Conservation (phyloP, 139 green algal species). For the Chlamydomonas applanata region DNA sequence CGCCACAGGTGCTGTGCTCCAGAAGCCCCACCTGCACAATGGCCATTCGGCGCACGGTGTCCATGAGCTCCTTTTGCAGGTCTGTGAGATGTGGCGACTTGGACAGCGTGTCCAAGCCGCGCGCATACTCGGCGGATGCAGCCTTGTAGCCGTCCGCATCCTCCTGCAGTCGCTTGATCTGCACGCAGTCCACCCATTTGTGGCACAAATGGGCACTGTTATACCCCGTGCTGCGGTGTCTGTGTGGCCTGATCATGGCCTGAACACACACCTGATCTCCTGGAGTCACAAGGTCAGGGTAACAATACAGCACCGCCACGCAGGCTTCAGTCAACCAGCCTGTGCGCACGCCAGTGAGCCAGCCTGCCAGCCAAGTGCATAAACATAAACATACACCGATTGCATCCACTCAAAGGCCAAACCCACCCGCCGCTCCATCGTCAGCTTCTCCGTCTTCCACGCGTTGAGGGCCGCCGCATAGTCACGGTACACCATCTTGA, state of each 20-base stretch:
- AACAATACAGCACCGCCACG: too few relatives aligned
- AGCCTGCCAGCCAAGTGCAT: not conserved
- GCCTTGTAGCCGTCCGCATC: constrained; percentile 42
- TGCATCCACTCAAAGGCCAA: not conserved
- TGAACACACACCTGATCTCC: too few relatives aligned
- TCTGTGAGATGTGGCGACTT: constrained; percentile 12
- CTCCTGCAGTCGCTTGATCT: constrained; percentile 34
- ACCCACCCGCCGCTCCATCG: constrained; percentile 45
- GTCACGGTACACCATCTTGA: constrained; percentile 58
- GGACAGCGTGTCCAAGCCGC: constrained; percentile 32
- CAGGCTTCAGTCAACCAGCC: too few relatives aligned
- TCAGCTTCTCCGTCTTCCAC: constrained; percentile 44
- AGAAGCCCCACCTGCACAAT: constrained; percentile 53
- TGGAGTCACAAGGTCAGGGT: too few relatives aligned
- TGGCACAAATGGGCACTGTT: not conserved
- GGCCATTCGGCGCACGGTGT: constrained; percentile 55
- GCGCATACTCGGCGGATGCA: constrained; percentile 28
- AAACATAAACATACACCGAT: not conserved
- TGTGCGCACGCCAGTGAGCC: not conserved
- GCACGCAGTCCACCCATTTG: not conserved
- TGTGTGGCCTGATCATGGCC: too few relatives aligned
- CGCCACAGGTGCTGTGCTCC: too few relatives aligned
- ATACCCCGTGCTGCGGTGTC: not conserved
- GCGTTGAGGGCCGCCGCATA: constrained; percentile 27
- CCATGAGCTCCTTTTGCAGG: constrained; percentile 49